Base-by-base conservation (phyloP, 1,139 yeast species). In the Geotrichum phurueaensis region DNA sequence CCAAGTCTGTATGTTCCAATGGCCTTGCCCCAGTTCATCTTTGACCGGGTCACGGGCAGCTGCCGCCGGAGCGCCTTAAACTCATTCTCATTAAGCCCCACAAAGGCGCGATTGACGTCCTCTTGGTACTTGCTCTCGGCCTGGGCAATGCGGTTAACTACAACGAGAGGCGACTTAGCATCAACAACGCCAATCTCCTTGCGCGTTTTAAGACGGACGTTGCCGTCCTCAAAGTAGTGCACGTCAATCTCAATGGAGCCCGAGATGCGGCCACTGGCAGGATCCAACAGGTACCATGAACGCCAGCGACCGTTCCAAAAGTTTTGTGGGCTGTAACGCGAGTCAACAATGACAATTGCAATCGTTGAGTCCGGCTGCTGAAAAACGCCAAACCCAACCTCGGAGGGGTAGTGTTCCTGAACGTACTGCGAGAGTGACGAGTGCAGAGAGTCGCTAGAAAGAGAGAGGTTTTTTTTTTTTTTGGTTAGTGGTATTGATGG, bases 161-260 rank as follows among this genome's bases (percentile, higher is more conserved):
- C 75, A 3, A 62, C 62, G 1, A 71, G 73, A 13, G 66, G 62
- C 23, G 63, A 65, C n/a, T 61, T 59, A 18, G 67, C 62, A 23
- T 59, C 56, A 2, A 71, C 70, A 6, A 67, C 56, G 45, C 70
- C 71, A 1, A 81, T 69, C n/a, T 71, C 70, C 59, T 84, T 82
- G 10, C 74, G 73, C 31, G 86, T 82, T 65, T 83, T 84, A 68
- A 94, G 81, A 57, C 95, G 80, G 23, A 94, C 98, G 69, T 94
- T 94, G 36, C 99, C 99, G 68, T 94, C 98, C 75, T 94, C 99
- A 71, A 83, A 94, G 74, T 92, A 94, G 73, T 94, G 99, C 53
- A 92, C 87, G 66, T 89, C 94, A 51, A 91, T 81, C 49, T 75
- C 74, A 43, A 90, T 78, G 15, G 72, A 70, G 5, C 96, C 97